A percentile compares a stretch with the other conserved stretches of the same genome.
Evolutionary conservation across 1,284 basidiomycete genomes (phyloP).

Genomic region (Cutaneotrichosporon sp.): DNA sequence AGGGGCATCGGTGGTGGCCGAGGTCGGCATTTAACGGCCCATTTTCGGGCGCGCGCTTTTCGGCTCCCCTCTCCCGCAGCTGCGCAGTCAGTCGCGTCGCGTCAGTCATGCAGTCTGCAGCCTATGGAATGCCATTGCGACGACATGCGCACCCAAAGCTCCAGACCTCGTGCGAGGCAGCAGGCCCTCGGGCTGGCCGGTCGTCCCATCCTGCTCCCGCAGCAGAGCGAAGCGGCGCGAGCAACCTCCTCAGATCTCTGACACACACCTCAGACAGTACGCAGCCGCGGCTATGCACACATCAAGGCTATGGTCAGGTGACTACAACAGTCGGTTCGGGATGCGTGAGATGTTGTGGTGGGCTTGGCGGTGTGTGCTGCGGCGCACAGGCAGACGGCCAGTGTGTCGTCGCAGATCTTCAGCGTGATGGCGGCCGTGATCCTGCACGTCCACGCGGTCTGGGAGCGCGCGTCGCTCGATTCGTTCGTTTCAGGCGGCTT

Average conservation of each 20-base stretch:
- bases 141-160: not conserved
- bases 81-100: not conserved
- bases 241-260: no score
- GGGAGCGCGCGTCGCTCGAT: not conserved
- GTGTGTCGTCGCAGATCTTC: not conserved
- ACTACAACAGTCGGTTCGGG: not conserved
- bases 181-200: no score
- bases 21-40: constrained; percentile 1
- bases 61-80: not conserved
- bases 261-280: no score
- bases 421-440: no score
- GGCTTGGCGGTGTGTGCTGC: not conserved
- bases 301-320: not conserved
- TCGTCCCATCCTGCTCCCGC: no score
- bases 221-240: no score
- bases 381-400: not conserved
- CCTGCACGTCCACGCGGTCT: not conserved
- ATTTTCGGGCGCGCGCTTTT: not conserved
- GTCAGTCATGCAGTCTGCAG: no score
- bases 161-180: no score
- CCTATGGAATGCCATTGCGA: not conserved
- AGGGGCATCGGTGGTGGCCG: not conserved
- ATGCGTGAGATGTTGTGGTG: not conserved
- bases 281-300: not conserved
- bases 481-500: not conserved